Evolutionary conservation across 2,329 filamentous ascomycete species (phyloP).

Genomic region (Trichoderma sp.): DNA sequence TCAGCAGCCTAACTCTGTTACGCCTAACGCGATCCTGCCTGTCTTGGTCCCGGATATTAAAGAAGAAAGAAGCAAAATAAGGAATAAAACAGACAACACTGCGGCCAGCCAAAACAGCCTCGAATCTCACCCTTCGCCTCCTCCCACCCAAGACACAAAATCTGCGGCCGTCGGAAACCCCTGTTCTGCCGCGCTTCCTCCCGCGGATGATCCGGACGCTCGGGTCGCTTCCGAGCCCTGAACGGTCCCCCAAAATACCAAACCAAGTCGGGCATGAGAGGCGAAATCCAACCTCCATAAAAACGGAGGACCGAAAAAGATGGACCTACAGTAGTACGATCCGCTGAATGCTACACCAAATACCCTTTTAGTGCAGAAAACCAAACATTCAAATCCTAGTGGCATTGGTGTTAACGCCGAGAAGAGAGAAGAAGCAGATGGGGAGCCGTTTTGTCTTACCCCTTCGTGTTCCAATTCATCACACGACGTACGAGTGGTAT

Average conservation of each 20-base stretch:
- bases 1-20: neutral
- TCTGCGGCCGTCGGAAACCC: constrained; percentile 21
- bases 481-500: neutral
- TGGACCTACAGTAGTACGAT: neutral
- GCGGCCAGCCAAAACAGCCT: neutral
- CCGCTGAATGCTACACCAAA: neutral
- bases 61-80: neutral
- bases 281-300: neutral
- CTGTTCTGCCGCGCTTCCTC: constrained; percentile 14
- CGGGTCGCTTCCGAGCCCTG: constrained; percentile 8
- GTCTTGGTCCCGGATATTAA: neutral
- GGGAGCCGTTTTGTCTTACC: neutral
- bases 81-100: neutral
- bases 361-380: neutral
- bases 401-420: neutral
- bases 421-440: neutral
- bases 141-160: neutral
- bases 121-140: neutral
- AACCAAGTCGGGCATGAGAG: neutral
- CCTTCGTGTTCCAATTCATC: neutral
- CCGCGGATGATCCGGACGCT: constrained; percentile 11
- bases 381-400: neutral
- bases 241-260: neutral
- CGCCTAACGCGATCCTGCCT: neutral
- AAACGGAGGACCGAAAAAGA: neutral